Conservation (phyloP, 768 basidiomycete species). For the Collybia mongolica region DNA sequence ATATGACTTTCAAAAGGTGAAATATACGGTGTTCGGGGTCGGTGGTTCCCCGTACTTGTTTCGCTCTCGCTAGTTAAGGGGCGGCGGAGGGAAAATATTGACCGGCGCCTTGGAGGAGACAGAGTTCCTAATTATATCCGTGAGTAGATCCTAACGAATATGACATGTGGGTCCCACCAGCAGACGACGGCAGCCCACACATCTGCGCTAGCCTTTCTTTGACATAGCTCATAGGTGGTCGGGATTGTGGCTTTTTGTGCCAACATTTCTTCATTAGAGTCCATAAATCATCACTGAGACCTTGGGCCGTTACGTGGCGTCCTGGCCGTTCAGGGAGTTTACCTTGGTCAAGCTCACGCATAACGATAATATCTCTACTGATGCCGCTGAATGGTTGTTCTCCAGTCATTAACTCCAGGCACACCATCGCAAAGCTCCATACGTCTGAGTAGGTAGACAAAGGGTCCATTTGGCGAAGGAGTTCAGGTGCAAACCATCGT, state of each 20-base stretch:
- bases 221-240: conserved; percentile 38
- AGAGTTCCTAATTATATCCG: not conserved
- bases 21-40: not conserved
- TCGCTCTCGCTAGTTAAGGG: conserved; percentile 15
- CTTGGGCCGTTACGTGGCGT: conserved; percentile 18
- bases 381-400: conserved; percentile 34
- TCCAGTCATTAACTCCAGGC: conserved; percentile 44
- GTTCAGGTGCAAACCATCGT: conserved; percentile 42
- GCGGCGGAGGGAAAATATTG: conserved; percentile 15
- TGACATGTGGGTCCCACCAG: not conserved
- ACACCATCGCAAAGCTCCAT: conserved; percentile 50
- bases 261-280: conserved; percentile 41
- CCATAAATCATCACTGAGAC: conserved; percentile 42
- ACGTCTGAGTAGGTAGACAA: conserved; percentile 40
- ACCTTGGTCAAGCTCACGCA: conserved; percentile 31
- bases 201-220: conserved; percentile 23
- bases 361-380: conserved; percentile 29
- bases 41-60: too few species aligned
- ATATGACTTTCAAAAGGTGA: not conserved
- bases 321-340: conserved; percentile 38
- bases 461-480: conserved; percentile 26
- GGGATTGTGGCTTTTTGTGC: conserved; percentile 32
- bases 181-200: conserved; percentile 8
- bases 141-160: too few species aligned
- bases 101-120: conserved; percentile 5